Base-by-base conservation (phyloP, 208 protist species). In the Leishmania turanica region DNA sequence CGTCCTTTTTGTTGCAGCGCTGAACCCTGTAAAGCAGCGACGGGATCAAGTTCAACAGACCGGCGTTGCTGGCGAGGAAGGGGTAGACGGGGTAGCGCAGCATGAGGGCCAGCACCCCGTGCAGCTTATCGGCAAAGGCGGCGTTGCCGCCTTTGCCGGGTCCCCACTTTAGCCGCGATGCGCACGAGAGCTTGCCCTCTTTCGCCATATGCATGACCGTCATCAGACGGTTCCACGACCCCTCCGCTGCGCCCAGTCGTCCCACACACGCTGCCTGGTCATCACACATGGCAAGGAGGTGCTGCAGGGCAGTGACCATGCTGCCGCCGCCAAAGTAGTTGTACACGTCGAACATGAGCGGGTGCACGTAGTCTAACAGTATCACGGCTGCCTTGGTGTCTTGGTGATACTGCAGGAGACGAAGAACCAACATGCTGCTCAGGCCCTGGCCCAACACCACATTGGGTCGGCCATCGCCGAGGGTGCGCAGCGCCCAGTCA, bases 21-120 rank as follows among this genome's bases (percentile, higher is more conserved):
- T 94, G 91, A 45, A 94, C 79, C 69, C 91, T 89, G 77, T 94
- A 94, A 21, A 94, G 86, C 74, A 94, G 74, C 27, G 91, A 89
- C 13, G 91, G 91, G 62, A 94, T 84, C 47, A 94, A 75, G 58
- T 74, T 80, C 64, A 84, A 24, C 56, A 90, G 72, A 17, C 49
- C 64, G 4, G 34, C 45, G 1, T 90, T 79, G 49, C 70, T 87
- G 45, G 62, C 37, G 13, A 84, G 34, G 13, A 92, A 80, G 45
- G 84, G 83, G 60, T 89, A 83, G 53, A 76, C 77, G 34, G 87
- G 84, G 62, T 80, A 84, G 53, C 84, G 84, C 45, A 93, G 74
- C 78, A 91, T 84, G 64, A 74, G 79, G 8, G 84, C 83, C 70
- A 91, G 68, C 31, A 90, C 66, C 3, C 78, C 75, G 70, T 83